Conservation (phyloP, 2,329 filamentous ascomycete genomes). For the Ophiobolus disseminans region DNA sequence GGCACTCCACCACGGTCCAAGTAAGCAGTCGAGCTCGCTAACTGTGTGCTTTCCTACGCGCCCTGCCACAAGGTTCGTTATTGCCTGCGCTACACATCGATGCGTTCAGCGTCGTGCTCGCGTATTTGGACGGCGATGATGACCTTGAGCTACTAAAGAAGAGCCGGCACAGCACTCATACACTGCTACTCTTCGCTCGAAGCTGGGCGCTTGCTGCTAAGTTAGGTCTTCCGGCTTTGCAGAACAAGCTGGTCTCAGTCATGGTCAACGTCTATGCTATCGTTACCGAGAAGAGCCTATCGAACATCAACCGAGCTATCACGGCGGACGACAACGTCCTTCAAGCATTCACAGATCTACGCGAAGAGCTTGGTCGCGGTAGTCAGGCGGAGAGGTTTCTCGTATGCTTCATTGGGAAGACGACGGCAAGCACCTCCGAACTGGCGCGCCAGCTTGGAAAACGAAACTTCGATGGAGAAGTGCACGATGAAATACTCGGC, state of each 20-base stretch:
- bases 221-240: slow-evolving; percentile 4
- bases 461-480: neutral
- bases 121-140: slow-evolving; percentile 4
- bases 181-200: slow-evolving; percentile 11
- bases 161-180: neutral
- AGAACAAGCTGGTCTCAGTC: slow-evolving; percentile 7
- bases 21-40: slow-evolving; percentile 1
- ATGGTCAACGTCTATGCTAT: slow-evolving; percentile 5
- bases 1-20: neutral
- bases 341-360: slow-evolving; percentile 1
- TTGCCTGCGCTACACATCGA: neutral
- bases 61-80: neutral
- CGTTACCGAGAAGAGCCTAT: too few species aligned
- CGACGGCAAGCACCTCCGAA: neutral
- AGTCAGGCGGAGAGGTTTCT: slow-evolving; percentile 16
- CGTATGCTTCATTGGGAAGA: slow-evolving; percentile 8
- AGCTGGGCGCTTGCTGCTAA: slow-evolving; percentile 14
- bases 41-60: neutral
- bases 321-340: neutral
- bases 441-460: neutral
- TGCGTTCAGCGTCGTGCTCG: slow-evolving; percentile 4
- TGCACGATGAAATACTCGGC: neutral
- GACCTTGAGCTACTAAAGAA: neutral
- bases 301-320: too few species aligned
- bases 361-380: neutral